Conservation (phyloP, 768 basidiomycete genomes). For the Tulasnella sp. region DNA sequence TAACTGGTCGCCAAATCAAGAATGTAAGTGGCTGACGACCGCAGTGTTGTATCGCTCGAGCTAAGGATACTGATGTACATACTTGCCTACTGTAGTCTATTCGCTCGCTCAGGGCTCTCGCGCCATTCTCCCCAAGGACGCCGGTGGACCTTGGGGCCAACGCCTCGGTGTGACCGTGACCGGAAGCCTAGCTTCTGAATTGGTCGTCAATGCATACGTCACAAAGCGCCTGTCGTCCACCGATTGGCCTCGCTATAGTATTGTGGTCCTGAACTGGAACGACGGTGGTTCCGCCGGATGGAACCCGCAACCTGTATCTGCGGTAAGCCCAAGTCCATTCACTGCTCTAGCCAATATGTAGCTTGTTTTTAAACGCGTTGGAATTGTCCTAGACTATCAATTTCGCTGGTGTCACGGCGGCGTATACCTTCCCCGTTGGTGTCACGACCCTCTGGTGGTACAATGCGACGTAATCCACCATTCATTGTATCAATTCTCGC, state of each 20-base stretch:
- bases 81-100: conserved; percentile 36
- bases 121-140: conserved; percentile 57
- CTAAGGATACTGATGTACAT: neutral
- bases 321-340: neutral
- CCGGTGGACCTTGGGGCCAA: conserved; percentile 54
- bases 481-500: too few relatives aligned
- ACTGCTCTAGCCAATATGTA: too few relatives aligned
- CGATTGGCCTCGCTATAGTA: neutral
- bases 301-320: conserved; percentile 15
- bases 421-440: conserved; percentile 68
- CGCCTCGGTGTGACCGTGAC: conserved; percentile 54
- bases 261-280: conserved; percentile 16
- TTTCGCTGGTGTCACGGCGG: conserved; percentile 31
- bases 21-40: conserved; percentile 44
- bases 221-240: conserved; percentile 5
- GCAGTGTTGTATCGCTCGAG: neutral
- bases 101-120: conserved; percentile 66
- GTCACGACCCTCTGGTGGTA: conserved; percentile 49
- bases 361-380: too few relatives aligned
- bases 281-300: neutral
- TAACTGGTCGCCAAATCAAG: too few relatives aligned
- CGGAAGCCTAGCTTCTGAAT: conserved; percentile 44
- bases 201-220: conserved; percentile 47
- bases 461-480: conserved; percentile 9
- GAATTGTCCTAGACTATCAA: conserved; percentile 1